phyloP scores from a whole-genome alignment of 2,329 filamentous ascomycete species.

The Zasmidium citrigriseum region DNA sequence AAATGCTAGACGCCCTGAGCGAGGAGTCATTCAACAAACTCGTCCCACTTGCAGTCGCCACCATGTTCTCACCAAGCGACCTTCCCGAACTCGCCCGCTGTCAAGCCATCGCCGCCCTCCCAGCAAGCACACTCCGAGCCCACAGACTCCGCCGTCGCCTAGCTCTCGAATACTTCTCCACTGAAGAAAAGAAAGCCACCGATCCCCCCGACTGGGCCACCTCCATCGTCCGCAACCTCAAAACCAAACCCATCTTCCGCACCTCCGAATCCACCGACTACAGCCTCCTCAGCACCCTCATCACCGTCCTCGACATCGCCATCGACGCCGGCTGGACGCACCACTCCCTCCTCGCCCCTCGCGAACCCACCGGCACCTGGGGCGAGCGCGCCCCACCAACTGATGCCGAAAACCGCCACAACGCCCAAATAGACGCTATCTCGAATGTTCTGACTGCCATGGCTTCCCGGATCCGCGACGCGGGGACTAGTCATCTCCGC shows the following conservation, averaged over 20 bases:
- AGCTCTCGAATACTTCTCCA: constrained; percentile 60
- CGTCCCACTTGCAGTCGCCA: constrained; percentile 12
- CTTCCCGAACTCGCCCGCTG: constrained; percentile 47
- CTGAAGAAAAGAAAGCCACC: background rate
- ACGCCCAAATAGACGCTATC: constrained; percentile 69
- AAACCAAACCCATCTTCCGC: constrained; percentile 48
- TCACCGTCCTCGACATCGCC: constrained; percentile 71
- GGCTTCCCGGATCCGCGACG: constrained; percentile 30
- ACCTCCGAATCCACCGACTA: constrained; percentile 65
- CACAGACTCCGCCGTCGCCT: constrained; percentile 67
- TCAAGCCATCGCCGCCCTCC: constrained; percentile 61
- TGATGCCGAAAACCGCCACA: constrained; percentile 58
- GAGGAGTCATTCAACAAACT: constrained; percentile 18
- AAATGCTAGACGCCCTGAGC: constrained; percentile 23
- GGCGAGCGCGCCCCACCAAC: constrained; percentile 13
- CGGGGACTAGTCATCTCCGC: constrained; percentile 70
- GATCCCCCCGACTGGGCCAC: constrained; percentile 18
- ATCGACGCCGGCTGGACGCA: constrained; percentile 63
- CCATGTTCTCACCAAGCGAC: constrained; percentile 10
- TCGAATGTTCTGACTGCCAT: constrained; percentile 56
- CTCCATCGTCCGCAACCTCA: constrained; percentile 29
- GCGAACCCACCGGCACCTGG: constrained; percentile 7
- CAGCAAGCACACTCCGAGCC: constrained; percentile 51
- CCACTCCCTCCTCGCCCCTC: constrained; percentile 19
- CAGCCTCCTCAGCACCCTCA: constrained; percentile 63